These are phyloP conservation scores for Cadophora sp. DNA, from an alignment of 2,329 filamentous ascomycete genomes.

Conservation along the genomic window DNA sequence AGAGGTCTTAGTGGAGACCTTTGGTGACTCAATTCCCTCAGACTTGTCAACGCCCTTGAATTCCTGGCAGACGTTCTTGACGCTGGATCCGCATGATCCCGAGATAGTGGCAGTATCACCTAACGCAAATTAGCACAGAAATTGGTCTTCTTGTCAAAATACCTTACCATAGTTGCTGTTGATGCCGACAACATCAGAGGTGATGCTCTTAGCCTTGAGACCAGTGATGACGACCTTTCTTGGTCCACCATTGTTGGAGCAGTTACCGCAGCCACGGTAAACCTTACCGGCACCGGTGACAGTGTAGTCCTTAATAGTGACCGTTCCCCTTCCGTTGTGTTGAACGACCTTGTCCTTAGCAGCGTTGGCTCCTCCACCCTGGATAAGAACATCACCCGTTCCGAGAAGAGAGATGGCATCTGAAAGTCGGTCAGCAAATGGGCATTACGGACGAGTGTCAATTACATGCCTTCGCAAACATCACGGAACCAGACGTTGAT, in stretches of 20 bases:
- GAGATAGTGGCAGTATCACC: constrained; percentile 45
- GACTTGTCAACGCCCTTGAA: constrained; percentile 34
- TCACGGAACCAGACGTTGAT: constrained; percentile 33
- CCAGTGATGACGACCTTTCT: constrained; percentile 11
- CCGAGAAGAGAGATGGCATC: constrained; percentile 5
- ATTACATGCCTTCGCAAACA: background rate
- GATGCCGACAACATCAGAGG: constrained; percentile 6
- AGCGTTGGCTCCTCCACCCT: constrained; percentile 13
- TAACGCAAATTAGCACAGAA: background rate
- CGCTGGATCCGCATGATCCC: constrained; percentile 30
- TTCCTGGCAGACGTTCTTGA: constrained; percentile 35
- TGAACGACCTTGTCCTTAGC: constrained; percentile 13
- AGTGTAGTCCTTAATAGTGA: constrained; percentile 15
- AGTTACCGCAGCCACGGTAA: constrained; percentile 11
- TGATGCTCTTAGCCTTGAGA: background rate
- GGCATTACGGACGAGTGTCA: background rate
- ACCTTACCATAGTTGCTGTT: constrained; percentile 41
- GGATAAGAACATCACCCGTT: constrained; percentile 7
- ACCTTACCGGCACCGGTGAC: constrained; percentile 14
- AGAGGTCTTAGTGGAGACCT: constrained; percentile 23
- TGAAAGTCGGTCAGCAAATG: background rate
- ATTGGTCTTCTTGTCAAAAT: constrained; percentile 14
- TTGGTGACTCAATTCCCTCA: constrained; percentile 4
- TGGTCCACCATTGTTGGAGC: constrained; percentile 1
- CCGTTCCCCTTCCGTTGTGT: constrained; percentile 12